Evolutionary conservation across 2,329 filamentous ascomycete species (phyloP), one percentile per base, ranked within the genome.

Genomic region (Neonectria coccinea): DNA sequence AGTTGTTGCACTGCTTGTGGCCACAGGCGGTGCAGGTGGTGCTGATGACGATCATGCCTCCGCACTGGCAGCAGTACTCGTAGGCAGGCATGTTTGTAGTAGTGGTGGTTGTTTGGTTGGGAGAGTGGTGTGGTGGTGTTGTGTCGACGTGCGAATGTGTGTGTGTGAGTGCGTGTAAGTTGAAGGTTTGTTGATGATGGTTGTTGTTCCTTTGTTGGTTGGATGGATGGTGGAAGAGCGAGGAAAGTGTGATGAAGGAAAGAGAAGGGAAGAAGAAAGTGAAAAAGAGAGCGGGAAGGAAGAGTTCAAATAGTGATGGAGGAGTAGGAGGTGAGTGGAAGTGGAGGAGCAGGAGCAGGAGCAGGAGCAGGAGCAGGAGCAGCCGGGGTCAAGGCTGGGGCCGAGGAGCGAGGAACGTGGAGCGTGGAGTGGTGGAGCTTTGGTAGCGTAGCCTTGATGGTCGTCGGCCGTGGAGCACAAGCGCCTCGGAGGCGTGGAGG

Each of bases 11-110:
- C 73, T 85, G 81, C 69, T 79, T 76, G 79, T 86, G 84, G 56
- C 79, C 78, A 74, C 84, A 86, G 72, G 79, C 78, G 65, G 77
- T 79, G 80, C 84, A 86, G 56, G 79, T 82, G 75, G 78, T 84
- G 82, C 83, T 86, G 79, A 86, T 86, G 79, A 86, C 84, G 70
- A 86, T 85, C 78, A 86, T 84, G 77, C 80, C 78, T 70, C 82
- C 82, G 79, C 84, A 86, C 73, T 85, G 77, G 81, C 84, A 86
- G 82, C 85, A 86, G 78, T 84, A 84, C 70, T 83, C 81, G 70
- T 81, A 83, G 71, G 79, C 77, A 74, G 81, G 79, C 81, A 83
- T 83, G 54, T 70, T 75, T 72, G 48, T 66, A 67, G 53, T 68
- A 58, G 47, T 59, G 55, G 27, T 64, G 65, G 45, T 50, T 53